Conservation (phyloP, 202 grass and related monocot genomes). For the Hordeum pubiflorum region DNA sequence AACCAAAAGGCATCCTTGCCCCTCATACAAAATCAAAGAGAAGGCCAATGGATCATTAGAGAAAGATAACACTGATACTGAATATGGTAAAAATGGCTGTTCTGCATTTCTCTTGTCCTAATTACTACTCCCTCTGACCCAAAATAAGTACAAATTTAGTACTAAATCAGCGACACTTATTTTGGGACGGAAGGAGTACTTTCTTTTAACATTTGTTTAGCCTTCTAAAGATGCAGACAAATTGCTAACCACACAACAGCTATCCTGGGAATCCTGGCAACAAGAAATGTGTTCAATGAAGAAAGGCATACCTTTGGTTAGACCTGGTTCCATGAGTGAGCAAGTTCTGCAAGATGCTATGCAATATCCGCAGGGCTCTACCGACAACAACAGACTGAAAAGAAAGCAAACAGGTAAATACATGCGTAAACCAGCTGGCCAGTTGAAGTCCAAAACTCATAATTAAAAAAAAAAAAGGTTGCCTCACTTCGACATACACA, state of each 20-base stretch:
- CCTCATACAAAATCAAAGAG: neutral
- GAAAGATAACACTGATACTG: neutral
- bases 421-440: neutral
- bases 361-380: conserved; percentile 60
- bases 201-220: neutral
- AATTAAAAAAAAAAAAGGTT: neutral
- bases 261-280: neutral
- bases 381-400: conserved; percentile 55
- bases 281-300: conserved; percentile 4
- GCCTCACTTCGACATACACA: neutral
- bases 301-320: conserved; percentile 50
- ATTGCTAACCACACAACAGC: neutral
- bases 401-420: neutral
- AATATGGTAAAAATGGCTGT: neutral
- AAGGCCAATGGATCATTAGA: neutral
- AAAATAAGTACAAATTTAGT: too few relatives aligned
- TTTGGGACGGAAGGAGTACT: neutral
- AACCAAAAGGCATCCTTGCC: neutral
- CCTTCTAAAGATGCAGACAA: neutral
- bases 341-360: conserved; percentile 53
- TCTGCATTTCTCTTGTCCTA: neutral
- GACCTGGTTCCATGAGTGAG: conserved; percentile 34
- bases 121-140: neutral
- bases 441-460: neutral
- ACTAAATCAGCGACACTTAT: too few relatives aligned